Evolutionary conservation across 805 yeast species (phyloP).

Genomic region (Candida hungchunana): DNA sequence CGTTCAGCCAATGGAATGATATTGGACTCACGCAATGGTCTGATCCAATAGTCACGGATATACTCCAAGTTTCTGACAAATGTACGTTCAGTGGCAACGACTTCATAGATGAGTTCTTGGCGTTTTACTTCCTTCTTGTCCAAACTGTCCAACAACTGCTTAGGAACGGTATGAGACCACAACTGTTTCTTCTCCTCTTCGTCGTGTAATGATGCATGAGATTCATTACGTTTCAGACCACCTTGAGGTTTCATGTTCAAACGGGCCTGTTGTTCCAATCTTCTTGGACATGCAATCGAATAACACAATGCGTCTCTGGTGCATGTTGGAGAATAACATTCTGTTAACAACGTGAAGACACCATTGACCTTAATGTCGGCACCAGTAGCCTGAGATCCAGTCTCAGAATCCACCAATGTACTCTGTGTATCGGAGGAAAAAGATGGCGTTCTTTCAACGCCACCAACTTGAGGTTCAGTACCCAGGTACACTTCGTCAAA

Average conservation of each 20-base stretch:
- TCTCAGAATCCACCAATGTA: slow-evolving; percentile 6
- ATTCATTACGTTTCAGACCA: slow-evolving; percentile 72
- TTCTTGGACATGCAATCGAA: slow-evolving; percentile 93
- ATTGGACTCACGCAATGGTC: slow-evolving; percentile 81
- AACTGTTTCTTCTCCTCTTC: slow-evolving; percentile 78
- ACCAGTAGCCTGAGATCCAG: slow-evolving; percentile 13
- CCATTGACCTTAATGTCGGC: slow-evolving; percentile 56
- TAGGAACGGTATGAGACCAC: slow-evolving; percentile 92
- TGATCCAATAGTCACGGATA: slow-evolving; percentile 88
- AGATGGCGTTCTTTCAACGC: slow-evolving; percentile 31
- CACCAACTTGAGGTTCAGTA: slow-evolving; percentile 13
- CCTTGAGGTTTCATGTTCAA: slow-evolving; percentile 85
- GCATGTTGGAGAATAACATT: slow-evolving; percentile 97
- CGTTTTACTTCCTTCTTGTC: slow-evolving; percentile 85
- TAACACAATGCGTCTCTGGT: slow-evolving; percentile 84
- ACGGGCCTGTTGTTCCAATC: slow-evolving; percentile 93
- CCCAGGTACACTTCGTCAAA: slow-evolving; percentile 53
- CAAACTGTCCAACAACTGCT: slow-evolving; percentile 68
- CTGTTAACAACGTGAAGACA: slow-evolving; percentile 86
- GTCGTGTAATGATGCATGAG: slow-evolving; percentile 63
- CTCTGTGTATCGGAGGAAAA: slow-evolving; percentile 19
- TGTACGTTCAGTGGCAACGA: slow-evolving; percentile 89
- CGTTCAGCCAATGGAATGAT: slow-evolving; percentile 86
- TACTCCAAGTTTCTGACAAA: slow-evolving; percentile 93
- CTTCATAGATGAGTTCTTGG: slow-evolving; percentile 93